Evolutionary conservation across 2,329 filamentous ascomycete genomes (phyloP), one percentile per base, ranked within the genome.

Genomic region (Colletotrichum viniferum): DNA sequence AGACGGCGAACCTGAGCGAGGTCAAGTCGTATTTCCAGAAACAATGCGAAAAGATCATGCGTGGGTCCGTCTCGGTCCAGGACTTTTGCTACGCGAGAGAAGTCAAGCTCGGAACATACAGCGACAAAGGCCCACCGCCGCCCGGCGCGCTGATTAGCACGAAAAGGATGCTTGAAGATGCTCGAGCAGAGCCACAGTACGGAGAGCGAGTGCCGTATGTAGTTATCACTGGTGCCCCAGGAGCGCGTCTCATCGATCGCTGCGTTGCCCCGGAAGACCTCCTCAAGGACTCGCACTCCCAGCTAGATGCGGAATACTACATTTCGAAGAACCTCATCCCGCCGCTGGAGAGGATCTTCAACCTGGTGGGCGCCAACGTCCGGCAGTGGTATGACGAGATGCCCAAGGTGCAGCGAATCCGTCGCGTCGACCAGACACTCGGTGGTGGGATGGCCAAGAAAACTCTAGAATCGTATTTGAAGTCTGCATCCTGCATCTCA

Each of bases 71-170:
- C 58, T 97, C 95, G 2, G 92, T 98, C 28, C 96, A 98, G 80
- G 97, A 99, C 84, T 98, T 99, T 83, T 97, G 96, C 83, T 98
- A 98, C 82, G 96, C 96, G 1, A 93, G 92, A 82, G 97, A 98
- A 85, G 96, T 99, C 71, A 95, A 94, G 78, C 88, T 98, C 2
- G 96, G 96, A 16, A 96, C 93, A 0, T 99, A 99, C 84, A 94
- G 93, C 63, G 94, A 96, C 77, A 93, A 92, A 79, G 95, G 94
- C 0, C 91, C 92, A 3, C 92, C 94, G 3, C 96, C 97, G 1
- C 94, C 97, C 0, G 97, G 97, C 2, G 97, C 96, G 1, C 88
- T 98, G 63, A 95, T 99, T 79, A 96, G 95, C 71, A 94, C 96
- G 1, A 94, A 92, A 79, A 92, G 92, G 66, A 98, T 98, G 95